These are phyloP conservation scores for Aurantiochytrium sp. DNA, from an alignment of 108 stramenopile genomes.

Conservation along the genomic window DNA sequence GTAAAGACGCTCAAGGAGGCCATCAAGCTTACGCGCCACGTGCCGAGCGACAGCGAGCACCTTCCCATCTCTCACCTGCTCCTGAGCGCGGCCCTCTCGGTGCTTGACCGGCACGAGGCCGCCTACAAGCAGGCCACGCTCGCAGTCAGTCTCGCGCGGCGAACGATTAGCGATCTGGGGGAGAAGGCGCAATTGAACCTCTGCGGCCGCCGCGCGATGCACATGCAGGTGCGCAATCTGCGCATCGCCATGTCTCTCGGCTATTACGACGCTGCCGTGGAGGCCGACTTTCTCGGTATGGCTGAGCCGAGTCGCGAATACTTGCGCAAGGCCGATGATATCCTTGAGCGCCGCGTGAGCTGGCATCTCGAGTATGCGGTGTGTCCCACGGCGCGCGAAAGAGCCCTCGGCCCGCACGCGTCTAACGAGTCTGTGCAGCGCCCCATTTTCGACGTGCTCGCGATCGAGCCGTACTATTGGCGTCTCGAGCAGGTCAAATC, in stretches of 20 bases:
- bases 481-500: not conserved
- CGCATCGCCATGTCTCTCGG: not conserved
- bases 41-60: not conserved
- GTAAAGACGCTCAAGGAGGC: not conserved
- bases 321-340: not conserved
- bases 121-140: not conserved
- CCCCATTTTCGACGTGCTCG: not conserved
- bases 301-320: not conserved
- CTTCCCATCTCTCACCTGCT: not conserved
- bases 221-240: not conserved
- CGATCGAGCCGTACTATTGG: not conserved
- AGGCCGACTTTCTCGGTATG: not conserved
- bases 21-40: not conserved
- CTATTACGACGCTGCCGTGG: not conserved
- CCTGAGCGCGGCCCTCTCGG: not conserved
- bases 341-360: not conserved
- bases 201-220: not conserved
- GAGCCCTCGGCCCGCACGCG: not conserved
- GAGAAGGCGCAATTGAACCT: not conserved
- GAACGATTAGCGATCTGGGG: not conserved
- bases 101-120: not conserved
- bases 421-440: not conserved
- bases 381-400: not conserved
- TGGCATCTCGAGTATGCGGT: constrained; percentile 19
- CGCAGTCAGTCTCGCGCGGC: not conserved